These are phyloP conservation scores for Caulochytrium protostelioides DNA, from an alignment of 371 early-diverging fungal genomes.

Conservation along the genomic window DNA sequence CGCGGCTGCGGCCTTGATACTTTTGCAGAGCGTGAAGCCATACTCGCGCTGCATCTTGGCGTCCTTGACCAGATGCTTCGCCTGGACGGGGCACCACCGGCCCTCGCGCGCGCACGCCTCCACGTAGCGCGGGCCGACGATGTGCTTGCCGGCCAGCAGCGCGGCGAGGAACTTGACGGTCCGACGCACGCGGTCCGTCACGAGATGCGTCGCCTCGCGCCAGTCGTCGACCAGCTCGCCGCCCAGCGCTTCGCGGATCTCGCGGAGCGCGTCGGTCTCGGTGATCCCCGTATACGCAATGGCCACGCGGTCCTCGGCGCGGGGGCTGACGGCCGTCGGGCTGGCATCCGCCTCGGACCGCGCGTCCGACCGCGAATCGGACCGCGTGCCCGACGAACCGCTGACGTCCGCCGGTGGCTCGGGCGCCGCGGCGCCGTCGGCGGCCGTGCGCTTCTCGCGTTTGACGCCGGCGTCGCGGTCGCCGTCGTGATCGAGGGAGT, in stretches of 20 bases:
- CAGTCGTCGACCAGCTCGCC: constrained; percentile 11
- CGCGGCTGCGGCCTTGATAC: neutral
- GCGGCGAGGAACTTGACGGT: constrained; percentile 25
- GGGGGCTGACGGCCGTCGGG: too few species aligned
- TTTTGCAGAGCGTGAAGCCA: constrained; percentile 9
- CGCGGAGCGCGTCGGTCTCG: too few species aligned
- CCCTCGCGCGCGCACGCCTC: constrained; percentile 13
- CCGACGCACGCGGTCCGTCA: constrained; percentile 17
- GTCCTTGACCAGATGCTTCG: constrained; percentile 13
- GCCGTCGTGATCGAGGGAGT: too few species aligned
- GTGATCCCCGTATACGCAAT: too few species aligned
- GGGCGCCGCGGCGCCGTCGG: too few species aligned
- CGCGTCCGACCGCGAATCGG: too few species aligned
- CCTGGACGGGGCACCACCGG: constrained; percentile 9
- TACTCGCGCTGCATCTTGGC: constrained; percentile 9
- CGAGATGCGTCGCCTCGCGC: constrained; percentile 21
- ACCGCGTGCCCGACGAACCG: too few species aligned
- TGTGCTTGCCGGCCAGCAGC: constrained; percentile 18
- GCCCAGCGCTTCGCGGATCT: constrained; percentile 8
- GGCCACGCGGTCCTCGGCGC: too few species aligned
- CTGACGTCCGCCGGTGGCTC: too few species aligned
- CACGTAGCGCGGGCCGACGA: constrained; percentile 16
- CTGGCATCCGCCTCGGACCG: too few species aligned
- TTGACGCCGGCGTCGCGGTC: too few species aligned
- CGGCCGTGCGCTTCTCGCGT: too few species aligned